Evolutionary conservation across 2,329 filamentous ascomycete species (phyloP).

Genomic region (Rhynchosporium agropyri): DNA sequence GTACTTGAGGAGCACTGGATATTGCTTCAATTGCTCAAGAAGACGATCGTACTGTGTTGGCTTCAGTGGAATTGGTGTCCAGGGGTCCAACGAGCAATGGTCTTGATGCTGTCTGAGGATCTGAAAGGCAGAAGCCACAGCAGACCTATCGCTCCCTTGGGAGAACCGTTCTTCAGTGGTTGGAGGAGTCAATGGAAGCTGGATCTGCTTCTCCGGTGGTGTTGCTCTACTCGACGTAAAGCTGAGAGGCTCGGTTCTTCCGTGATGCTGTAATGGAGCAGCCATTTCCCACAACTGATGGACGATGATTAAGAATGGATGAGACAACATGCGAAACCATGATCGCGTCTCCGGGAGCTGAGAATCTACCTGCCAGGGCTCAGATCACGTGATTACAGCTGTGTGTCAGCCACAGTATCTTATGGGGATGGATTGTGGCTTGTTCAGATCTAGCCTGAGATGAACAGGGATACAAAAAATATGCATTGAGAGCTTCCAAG

Average conservation of each 20-base stretch:
- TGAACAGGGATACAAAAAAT: too few species aligned
- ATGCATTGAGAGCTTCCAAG: too few species aligned
- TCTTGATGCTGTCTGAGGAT: constrained; percentile 21
- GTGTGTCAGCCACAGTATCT: neutral
- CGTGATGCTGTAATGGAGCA: constrained; percentile 16
- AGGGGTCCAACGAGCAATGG: constrained; percentile 16
- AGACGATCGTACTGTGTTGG: constrained; percentile 22
- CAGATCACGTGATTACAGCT: neutral
- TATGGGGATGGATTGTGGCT: too few species aligned
- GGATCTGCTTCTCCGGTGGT: constrained; percentile 20
- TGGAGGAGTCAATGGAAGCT: constrained; percentile 19
- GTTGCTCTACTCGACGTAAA: constrained; percentile 14
- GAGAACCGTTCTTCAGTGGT: constrained; percentile 13
- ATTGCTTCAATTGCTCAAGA: constrained; percentile 21
- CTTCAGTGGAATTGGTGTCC: constrained; percentile 20
- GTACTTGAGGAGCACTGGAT: constrained; percentile 19
- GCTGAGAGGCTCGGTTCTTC: constrained; percentile 14
- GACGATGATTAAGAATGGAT: constrained; percentile 16
- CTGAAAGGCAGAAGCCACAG: constrained; percentile 22
- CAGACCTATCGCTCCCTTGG: constrained; percentile 11
- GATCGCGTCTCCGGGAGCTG: neutral
- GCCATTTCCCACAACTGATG: constrained; percentile 18
- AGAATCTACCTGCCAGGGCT: neutral
- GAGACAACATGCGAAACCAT: neutral
- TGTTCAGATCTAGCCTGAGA: too few species aligned